These are phyloP conservation scores for Corynespora cassiicola DNA, from an alignment of 2,329 filamentous ascomycete genomes.

Conservation along the genomic window DNA sequence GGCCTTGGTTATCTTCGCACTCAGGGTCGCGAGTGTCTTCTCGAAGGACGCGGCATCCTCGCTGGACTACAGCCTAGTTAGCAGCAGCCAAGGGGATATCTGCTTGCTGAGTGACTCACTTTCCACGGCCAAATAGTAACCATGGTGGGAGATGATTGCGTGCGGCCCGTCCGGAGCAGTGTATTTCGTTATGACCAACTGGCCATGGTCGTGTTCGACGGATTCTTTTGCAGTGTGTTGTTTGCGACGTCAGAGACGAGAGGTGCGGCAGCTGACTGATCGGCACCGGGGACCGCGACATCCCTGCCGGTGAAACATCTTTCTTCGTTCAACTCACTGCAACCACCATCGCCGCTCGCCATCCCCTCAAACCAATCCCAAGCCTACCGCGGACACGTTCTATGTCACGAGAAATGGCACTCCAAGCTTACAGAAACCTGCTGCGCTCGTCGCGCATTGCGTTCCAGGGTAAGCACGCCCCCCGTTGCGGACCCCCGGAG, in stretches of 20 bases:
- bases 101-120: slow-evolving; percentile 51
- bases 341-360: slow-evolving; percentile 13
- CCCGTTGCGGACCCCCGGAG: slow-evolving; percentile 1
- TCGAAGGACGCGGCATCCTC: slow-evolving; percentile 91
- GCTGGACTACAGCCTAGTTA: slow-evolving; percentile 64
- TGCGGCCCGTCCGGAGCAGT: slow-evolving; percentile 26
- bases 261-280: slow-evolving; percentile 27
- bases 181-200: slow-evolving; percentile 29
- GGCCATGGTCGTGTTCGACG: slow-evolving; percentile 32
- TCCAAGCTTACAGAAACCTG: slow-evolving; percentile 80
- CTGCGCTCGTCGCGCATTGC: slow-evolving; percentile 82
- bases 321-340: slow-evolving; percentile 15
- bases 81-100: slow-evolving; percentile 4
- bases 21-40: slow-evolving; percentile 82
- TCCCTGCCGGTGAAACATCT: slow-evolving; percentile 30
- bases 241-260: slow-evolving; percentile 29
- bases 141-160: slow-evolving; percentile 57
- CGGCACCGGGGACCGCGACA: slow-evolving; percentile 23
- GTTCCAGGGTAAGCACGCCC: slow-evolving; percentile 71
- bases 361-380: slow-evolving; percentile 2
- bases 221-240: slow-evolving; percentile 10
- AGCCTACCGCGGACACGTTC: background rate
- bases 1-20: slow-evolving; percentile 79
- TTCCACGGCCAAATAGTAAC: slow-evolving; percentile 87
- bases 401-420: slow-evolving; percentile 59